A percentile compares a stretch with the other conserved stretches of the same genome.
phyloP scores from a whole-genome alignment of 2,329 filamentous ascomycete genomes.

The Neophaeococcomyces aloes region DNA sequence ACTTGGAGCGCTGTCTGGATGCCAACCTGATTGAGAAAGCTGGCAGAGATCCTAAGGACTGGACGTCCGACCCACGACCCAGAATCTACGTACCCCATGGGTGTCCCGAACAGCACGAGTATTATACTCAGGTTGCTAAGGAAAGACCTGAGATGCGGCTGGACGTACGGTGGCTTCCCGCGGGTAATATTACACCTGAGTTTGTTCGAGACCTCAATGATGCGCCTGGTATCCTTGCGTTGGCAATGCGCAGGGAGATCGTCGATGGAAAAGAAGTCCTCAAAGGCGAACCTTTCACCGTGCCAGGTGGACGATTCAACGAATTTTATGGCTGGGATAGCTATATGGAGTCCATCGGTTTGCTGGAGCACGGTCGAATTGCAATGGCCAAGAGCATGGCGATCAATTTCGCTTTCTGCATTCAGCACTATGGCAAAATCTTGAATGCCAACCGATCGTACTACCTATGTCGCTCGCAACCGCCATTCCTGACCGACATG shows the following conservation, averaged over 20 bases:
- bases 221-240: constrained; percentile 77
- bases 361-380: constrained; percentile 73
- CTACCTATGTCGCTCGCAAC: constrained; percentile 88
- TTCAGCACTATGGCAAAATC: constrained; percentile 96
- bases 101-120: constrained; percentile 77
- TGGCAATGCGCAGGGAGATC: constrained; percentile 70
- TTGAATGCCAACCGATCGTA: constrained; percentile 94
- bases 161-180: constrained; percentile 71
- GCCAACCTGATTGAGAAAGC: constrained; percentile 68
- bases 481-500: constrained; percentile 96
- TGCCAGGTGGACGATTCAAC: constrained; percentile 94
- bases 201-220: constrained; percentile 73
- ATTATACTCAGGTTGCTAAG: constrained; percentile 70
- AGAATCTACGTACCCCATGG: constrained; percentile 83
- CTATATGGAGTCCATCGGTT: constrained; percentile 91
- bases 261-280: constrained; percentile 60
- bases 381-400: constrained; percentile 92
- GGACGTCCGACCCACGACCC: constrained; percentile 79
- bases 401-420: constrained; percentile 93
- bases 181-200: constrained; percentile 60
- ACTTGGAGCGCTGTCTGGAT: constrained; percentile 80
- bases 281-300: constrained; percentile 83
- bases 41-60: constrained; percentile 85
- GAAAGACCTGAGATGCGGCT: constrained; percentile 73
- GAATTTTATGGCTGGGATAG: constrained; percentile 98